phyloP scores from a whole-genome alignment of 768 basidiomycete species.

The Trametes villosa region DNA sequence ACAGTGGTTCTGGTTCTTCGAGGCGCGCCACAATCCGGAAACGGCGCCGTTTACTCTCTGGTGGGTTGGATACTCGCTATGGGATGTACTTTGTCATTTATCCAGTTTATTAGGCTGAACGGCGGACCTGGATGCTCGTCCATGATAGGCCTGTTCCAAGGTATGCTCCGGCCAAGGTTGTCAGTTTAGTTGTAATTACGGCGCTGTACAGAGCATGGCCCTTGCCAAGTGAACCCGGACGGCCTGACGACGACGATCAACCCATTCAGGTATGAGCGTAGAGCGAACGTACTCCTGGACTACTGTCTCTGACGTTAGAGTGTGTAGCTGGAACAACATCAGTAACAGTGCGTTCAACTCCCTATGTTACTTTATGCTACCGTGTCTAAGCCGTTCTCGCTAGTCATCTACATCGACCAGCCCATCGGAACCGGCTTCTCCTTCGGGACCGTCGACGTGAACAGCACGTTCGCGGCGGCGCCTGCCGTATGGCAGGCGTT shows the following conservation, averaged over 20 bases:
- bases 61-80: conserved; percentile 38
- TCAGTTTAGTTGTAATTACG: neutral
- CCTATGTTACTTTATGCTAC: neutral
- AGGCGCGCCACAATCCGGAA: conserved; percentile 59
- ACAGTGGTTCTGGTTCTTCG: conserved; percentile 81
- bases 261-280: conserved; percentile 52
- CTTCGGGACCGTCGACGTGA: conserved; percentile 58
- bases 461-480: conserved; percentile 60
- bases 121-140: conserved; percentile 45
- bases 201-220: conserved; percentile 56
- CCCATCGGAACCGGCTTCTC: conserved; percentile 72
- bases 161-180: conserved; percentile 30
- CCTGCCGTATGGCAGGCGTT: conserved; percentile 64
- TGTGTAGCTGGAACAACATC: conserved; percentile 64
- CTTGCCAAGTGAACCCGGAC: conserved; percentile 62
- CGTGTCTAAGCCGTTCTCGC: neutral
- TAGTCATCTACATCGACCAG: conserved; percentile 75
- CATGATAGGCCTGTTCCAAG: conserved; percentile 68
- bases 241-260: conserved; percentile 56
- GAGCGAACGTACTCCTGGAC: neutral
- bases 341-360: conserved; percentile 57
- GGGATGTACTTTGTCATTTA: too few relatives aligned
- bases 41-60: conserved; percentile 71
- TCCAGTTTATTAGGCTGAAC: conserved; percentile 29
- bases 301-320: neutral